Evolutionary conservation across 352 stramenopile species (phyloP).

Genomic region (Phytophthora rubi): DNA sequence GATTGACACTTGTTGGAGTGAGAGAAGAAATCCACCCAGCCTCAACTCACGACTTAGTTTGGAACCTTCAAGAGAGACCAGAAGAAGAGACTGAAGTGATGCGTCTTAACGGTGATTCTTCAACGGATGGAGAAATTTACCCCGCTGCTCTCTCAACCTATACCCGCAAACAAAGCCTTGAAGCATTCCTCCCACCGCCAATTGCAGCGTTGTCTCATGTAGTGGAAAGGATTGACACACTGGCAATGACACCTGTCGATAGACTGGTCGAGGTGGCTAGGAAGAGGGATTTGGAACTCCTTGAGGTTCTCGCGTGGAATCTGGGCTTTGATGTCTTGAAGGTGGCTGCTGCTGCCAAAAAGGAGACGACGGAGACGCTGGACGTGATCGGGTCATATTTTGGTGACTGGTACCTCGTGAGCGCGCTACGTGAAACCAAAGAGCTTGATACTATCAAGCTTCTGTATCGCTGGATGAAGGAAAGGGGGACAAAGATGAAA

Average conservation of each 20-base stretch:
- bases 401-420: not conserved
- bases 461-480: not conserved
- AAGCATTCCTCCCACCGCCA: not conserved
- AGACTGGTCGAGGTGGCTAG: not conserved
- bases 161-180: not conserved
- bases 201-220: not conserved
- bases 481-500: not conserved
- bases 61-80: too few relatives aligned
- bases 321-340: not conserved
- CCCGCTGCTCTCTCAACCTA: not conserved
- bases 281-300: not conserved
- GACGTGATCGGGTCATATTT: not conserved
- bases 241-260: not conserved
- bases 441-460: not conserved
- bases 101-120: not conserved
- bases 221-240: not conserved
- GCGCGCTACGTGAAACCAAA: not conserved
- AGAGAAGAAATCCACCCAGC: too few relatives aligned
- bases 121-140: not conserved
- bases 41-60: too few relatives aligned
- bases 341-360: not conserved
- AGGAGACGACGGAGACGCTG: not conserved
- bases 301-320: not conserved
- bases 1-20: too few relatives aligned
- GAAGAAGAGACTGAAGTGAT: too few relatives aligned